Percentiles rank a stretch among this genome's conserved stretches.
These are phyloP conservation scores for Monosporascus sp. DNA, from an alignment of 2,329 filamentous ascomycete genomes.

Conservation along the genomic window DNA sequence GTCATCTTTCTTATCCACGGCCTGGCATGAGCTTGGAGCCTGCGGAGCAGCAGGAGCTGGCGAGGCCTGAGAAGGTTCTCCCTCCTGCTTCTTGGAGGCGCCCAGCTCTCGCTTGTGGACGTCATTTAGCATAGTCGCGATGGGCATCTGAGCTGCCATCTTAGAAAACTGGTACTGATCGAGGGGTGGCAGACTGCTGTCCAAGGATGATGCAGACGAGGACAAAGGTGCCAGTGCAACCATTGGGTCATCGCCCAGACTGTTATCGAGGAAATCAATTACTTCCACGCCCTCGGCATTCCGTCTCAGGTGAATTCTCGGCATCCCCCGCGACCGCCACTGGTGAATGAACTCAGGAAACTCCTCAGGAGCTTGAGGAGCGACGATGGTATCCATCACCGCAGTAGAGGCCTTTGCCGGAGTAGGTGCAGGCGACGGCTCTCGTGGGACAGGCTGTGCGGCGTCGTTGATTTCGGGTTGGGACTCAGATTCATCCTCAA, in stretches of 20 bases:
- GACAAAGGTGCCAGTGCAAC: constrained; percentile 8
- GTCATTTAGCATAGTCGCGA: constrained; percentile 9
- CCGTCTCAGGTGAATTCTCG: constrained; percentile 20
- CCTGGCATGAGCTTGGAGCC: not conserved
- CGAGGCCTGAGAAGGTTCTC: not conserved
- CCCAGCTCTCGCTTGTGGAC: constrained; percentile 1
- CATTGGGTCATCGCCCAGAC: constrained; percentile 6
- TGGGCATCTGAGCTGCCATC: constrained; percentile 5
- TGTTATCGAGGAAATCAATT: constrained; percentile 20
- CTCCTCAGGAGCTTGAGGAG: constrained; percentile 19
- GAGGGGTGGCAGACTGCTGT: constrained; percentile 1
- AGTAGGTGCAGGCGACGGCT: not conserved
- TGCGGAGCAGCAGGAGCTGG: not conserved
- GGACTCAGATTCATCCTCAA: constrained; percentile 45
- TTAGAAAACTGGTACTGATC: constrained; percentile 9
- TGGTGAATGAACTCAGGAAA: constrained; percentile 22
- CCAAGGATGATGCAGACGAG: constrained; percentile 2
- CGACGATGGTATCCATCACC: constrained; percentile 17
- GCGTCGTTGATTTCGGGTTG: constrained; percentile 6
- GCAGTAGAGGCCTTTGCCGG: constrained; percentile 3
- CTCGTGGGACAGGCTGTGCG: not conserved
- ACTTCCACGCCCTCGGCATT: constrained; percentile 20
- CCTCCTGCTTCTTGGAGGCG: constrained; percentile 2
- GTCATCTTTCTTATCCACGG: constrained; percentile 5
- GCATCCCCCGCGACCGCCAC: constrained; percentile 22